Percentiles rank a stretch among this genome's conserved stretches.
Evolutionary conservation across 2,329 filamentous ascomycete genomes (phyloP).

Genomic region (Paramyrothecium sp.): DNA sequence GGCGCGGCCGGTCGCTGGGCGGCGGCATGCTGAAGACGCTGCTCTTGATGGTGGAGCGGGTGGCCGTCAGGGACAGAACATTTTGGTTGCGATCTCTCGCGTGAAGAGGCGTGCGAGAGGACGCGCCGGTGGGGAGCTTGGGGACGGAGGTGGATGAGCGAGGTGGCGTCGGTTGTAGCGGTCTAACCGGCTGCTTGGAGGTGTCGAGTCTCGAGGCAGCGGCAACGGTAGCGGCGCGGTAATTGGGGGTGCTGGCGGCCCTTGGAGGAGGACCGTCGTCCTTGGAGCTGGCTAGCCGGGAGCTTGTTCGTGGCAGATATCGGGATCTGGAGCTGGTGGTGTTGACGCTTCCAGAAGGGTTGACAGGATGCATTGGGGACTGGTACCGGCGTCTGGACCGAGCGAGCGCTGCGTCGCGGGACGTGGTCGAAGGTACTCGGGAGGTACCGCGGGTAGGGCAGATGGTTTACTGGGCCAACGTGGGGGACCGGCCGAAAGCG

Average conservation of each 20-base stretch:
- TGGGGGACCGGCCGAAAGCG: neutral
- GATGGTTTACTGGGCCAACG: neutral
- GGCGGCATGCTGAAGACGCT: slow-evolving; percentile 37
- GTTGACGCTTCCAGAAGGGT: neutral
- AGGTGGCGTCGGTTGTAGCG: neutral
- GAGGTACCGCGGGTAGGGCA: neutral
- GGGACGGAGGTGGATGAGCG: slow-evolving; percentile 10
- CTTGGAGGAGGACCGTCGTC: neutral
- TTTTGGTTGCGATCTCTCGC: slow-evolving; percentile 17
- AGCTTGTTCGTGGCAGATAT: neutral
- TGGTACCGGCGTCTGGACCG: neutral
- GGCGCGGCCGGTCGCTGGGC: slow-evolving; percentile 58
- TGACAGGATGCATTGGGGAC: neutral
- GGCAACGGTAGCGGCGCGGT: neutral
- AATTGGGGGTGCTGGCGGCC: neutral
- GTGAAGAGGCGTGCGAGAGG: slow-evolving; percentile 15
- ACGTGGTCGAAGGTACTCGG: neutral
- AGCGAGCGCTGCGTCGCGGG: neutral
- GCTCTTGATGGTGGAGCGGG: slow-evolving; percentile 15
- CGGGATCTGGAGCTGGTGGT: neutral
- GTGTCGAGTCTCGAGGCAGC: neutral
- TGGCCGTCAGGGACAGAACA: slow-evolving; percentile 27
- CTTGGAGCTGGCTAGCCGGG: neutral
- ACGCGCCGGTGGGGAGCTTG: slow-evolving; percentile 8
- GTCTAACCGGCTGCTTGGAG: slow-evolving; percentile 1